Evolutionary conservation across 176 grass and related monocot species (phyloP), one percentile per base, ranked within the genome.

Genomic region (Aegilops longissima): DNA sequence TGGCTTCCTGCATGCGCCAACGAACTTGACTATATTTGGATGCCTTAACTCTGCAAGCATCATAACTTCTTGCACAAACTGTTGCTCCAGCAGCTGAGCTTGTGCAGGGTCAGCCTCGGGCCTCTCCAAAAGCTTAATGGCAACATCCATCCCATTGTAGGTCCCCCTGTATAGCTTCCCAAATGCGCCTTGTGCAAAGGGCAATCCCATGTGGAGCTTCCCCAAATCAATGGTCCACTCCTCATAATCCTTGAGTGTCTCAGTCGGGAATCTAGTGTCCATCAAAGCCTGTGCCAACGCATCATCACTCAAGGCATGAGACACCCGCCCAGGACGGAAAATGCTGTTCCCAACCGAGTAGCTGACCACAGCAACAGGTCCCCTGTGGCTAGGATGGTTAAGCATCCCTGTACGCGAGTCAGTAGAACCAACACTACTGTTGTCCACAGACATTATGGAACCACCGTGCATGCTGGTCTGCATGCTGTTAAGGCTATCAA

Each of bases 131-230:
- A 96, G 88, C 89, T 96, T 96, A 81, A 96, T 93, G 27, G 94
- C 94, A 8, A 96, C 92, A 84, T 96, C 89, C 44, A 89, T 84
- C 2, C 91, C 91, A 20, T 96, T 93, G 82, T 94, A 96, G 20
- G 89, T 96, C 24, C 94, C 94, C 66, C 72, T 91, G 45, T 96
- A 96, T 5, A 96, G 89, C 75, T 93, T 96, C 20, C 94, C 94
- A 72, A 93, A 96, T 56, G 94, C 94, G 49, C 94, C 94, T 70
- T 96, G 94, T 9, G 94, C 91, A 85, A 96, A 96, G 16, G 94
- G 80, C 86, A 86, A 47, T 11, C 94, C 94, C 62, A 96, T 73
- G 68, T 94, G 86, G 18, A 96, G 89, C 78, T 94, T 93, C 24
- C 89, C 85, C 36, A 96, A 70, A 84, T 96, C 91, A 54, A 96